Evolutionary conservation across 2,329 filamentous ascomycete genomes (phyloP).

Genomic region (Sarocladiaceae sp.): DNA sequence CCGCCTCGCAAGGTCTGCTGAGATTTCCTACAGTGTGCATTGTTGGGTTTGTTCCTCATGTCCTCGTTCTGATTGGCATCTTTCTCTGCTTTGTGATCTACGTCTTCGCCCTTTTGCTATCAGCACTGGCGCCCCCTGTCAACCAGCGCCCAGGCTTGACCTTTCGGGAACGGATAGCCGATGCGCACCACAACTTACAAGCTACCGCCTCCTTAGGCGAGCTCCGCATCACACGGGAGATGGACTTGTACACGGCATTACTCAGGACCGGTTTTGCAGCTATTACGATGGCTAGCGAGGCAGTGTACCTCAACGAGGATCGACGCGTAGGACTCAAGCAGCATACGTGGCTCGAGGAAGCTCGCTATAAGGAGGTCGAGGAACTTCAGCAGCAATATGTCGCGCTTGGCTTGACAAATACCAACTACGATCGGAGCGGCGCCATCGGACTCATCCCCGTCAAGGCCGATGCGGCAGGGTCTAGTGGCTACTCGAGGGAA

Average conservation of each 20-base stretch:
- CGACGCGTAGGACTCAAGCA: constrained; percentile 63
- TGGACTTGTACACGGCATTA: constrained; percentile 93
- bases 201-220: constrained; percentile 80
- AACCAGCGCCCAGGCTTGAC: constrained; percentile 23
- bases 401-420: constrained; percentile 37
- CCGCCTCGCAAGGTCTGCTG: constrained; percentile 59
- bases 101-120: constrained; percentile 65
- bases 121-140: constrained; percentile 41
- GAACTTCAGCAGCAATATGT: constrained; percentile 46
- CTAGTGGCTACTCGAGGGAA: constrained; percentile 63
- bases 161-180: constrained; percentile 54
- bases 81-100: constrained; percentile 72
- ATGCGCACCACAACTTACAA: constrained; percentile 84
- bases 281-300: constrained; percentile 89
- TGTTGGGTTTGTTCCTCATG: constrained; percentile 87
- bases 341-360: constrained; percentile 88
- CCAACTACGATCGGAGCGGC: constrained; percentile 45
- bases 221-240: constrained; percentile 73
- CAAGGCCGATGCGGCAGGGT: constrained; percentile 33
- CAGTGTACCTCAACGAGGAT: constrained; percentile 92
- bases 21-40: constrained; percentile 92
- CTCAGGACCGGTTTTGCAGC: constrained; percentile 81
- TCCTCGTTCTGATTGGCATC: constrained; percentile 80
- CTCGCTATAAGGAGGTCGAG: constrained; percentile 73
- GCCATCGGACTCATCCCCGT: constrained; percentile 51